Percentiles rank a stretch among this genome's conserved stretches.
Evolutionary conservation across 768 basidiomycete species (phyloP).

Genomic region (Hericium alpestre): DNA sequence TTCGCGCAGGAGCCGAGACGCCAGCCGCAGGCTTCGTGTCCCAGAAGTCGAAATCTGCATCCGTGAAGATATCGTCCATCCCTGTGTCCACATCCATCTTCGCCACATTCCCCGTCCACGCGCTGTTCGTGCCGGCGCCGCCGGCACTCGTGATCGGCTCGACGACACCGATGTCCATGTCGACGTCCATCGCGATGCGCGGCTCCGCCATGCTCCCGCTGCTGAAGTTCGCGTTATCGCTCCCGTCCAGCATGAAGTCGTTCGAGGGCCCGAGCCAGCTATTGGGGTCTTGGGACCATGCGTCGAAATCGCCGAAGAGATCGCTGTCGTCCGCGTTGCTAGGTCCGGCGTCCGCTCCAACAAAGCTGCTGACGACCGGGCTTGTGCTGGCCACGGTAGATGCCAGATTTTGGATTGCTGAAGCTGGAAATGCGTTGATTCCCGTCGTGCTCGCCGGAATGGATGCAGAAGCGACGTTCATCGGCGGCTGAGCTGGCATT

Average conservation of each 20-base stretch:
- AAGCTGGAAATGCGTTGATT: not conserved
- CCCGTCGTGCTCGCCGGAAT: not conserved
- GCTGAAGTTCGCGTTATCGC: not conserved
- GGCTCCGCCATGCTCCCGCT: not conserved
- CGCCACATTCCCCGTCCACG: slow-evolving; percentile 7
- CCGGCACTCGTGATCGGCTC: slow-evolving; percentile 25
- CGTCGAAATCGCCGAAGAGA: slow-evolving; percentile 14
- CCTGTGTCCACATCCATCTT: slow-evolving; percentile 21
- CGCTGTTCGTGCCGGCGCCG: slow-evolving; percentile 4
- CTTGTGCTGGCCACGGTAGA: not conserved
- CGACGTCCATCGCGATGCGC: slow-evolving; percentile 24
- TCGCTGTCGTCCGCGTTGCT: slow-evolving; percentile 5
- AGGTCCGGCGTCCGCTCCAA: slow-evolving; percentile 1
- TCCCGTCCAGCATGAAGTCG: slow-evolving; percentile 7
- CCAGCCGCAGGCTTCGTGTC: slow-evolving; percentile 40
- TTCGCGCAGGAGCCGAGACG: slow-evolving; percentile 10
- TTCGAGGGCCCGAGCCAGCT: slow-evolving; percentile 7
- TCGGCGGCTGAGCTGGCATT: not conserved
- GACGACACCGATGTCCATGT: slow-evolving; percentile 40
- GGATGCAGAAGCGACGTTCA: not conserved
- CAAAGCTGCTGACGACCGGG: not conserved
- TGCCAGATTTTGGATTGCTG: not conserved
- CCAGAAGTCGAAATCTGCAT: slow-evolving; percentile 86
- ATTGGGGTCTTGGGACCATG: slow-evolving; percentile 14
- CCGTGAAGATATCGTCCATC: slow-evolving; percentile 45